These are phyloP conservation scores for Xylaria multiplex DNA, from an alignment of 2,329 filamentous ascomycete genomes.

Conservation along the genomic window DNA sequence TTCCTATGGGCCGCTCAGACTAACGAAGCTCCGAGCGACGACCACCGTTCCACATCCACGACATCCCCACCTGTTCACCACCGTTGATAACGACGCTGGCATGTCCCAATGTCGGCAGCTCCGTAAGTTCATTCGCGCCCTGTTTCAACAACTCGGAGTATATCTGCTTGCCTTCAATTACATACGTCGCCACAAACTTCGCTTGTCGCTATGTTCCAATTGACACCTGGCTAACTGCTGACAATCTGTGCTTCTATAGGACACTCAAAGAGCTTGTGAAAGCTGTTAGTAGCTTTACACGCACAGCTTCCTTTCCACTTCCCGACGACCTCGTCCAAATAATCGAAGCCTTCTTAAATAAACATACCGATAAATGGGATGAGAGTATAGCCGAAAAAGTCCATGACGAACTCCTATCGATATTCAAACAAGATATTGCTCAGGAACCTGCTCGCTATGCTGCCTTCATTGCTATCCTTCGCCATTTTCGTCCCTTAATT, in stretches of 20 bases:
- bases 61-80: slow-evolving; percentile 11
- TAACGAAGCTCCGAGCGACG: slow-evolving; percentile 7
- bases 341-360: slow-evolving; percentile 74
- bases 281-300: slow-evolving; percentile 62
- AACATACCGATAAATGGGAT: slow-evolving; percentile 71
- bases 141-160: neutral
- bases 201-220: slow-evolving; percentile 7
- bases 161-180: neutral
- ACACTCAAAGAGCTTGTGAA: slow-evolving; percentile 71
- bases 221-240: slow-evolving; percentile 28
- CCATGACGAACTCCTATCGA: slow-evolving; percentile 74
- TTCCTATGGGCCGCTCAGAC: slow-evolving; percentile 16
- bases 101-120: slow-evolving; percentile 45
- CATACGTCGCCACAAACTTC: neutral
- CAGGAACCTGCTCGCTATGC: slow-evolving; percentile 66
- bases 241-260: slow-evolving; percentile 49
- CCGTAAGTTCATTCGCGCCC: slow-evolving; percentile 42
- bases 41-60: slow-evolving; percentile 4
- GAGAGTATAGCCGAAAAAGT: slow-evolving; percentile 75
- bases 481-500: slow-evolving; percentile 71
- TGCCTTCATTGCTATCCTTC: slow-evolving; percentile 75
- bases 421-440: slow-evolving; percentile 73
- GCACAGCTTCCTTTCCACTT: slow-evolving; percentile 67
- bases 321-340: slow-evolving; percentile 71
- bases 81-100: slow-evolving; percentile 27